Evolutionary conservation across 2,329 filamentous ascomycete genomes (phyloP), one percentile per base, ranked within the genome.

Genomic region (Exophiala dermatitidis): DNA sequence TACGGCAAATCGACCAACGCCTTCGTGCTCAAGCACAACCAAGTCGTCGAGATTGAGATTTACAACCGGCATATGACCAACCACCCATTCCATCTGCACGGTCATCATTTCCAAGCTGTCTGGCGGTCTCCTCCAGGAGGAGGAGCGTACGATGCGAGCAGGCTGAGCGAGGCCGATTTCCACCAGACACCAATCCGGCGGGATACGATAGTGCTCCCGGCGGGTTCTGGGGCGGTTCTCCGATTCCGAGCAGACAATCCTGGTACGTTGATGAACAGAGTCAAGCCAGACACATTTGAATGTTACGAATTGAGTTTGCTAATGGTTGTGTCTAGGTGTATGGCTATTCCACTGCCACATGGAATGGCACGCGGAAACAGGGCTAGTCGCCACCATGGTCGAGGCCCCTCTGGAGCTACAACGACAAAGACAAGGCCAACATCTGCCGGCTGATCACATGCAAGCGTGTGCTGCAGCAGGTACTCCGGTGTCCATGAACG

Each of bases 331-430:
- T 36, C 7, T n/a, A 36, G 33, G 33, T 32, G 73, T 86, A 28
- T 86, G 82, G 83, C 68, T 85, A 1, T 86, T 89, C 70, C 86
- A 90, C 69, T 90, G 86, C 68, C 87, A 90, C 66, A 84, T 90
- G 46, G 85, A 88, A 64, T 90, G 84, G 85, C 85, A 89, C 64
- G 73, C 86, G 49, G 69, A 76, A 1, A 81, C 80, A 1, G 85
- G 85, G 4, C 73, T 88, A 2, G 69, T 73, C 1, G 74, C 74
- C 0, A 77, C 74, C 0, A 68, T 80, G 50, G 67, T 80, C 50
- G 77, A 80, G 43, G 56, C 46, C 29, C 57, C 83, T 0, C 64
- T 76, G 2, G 75, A 81, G 12, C 65, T 93, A 0, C 86, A 90
- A 63, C 68, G 77, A 53, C 45, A 50, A 12, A 30, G 34, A n/a